Evolutionary conservation across 257 asterid genomes (phyloP).

Genomic region (Gentiana macrophylla): DNA sequence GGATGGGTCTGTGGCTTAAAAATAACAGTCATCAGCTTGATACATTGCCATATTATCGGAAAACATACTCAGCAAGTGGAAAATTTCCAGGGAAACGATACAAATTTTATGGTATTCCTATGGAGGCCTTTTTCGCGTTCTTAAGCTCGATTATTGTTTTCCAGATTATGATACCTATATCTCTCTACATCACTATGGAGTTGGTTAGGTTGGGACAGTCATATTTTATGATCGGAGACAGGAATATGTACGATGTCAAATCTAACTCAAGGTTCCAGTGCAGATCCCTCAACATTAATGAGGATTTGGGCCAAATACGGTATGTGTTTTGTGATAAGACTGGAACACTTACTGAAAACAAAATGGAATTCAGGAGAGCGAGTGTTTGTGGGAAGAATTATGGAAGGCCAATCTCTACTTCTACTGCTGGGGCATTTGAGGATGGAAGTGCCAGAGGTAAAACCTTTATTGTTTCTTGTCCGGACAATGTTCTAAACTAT

Average conservation of each 20-base stretch:
- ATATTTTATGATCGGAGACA: conserved; percentile 94
- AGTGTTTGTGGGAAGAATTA: conserved; percentile 76
- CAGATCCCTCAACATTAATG: conserved; percentile 97
- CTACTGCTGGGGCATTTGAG: conserved; percentile 21
- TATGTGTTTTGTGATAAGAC: conserved; percentile 93
- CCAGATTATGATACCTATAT: conserved; percentile 98
- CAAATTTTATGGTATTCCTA: conserved; percentile 79
- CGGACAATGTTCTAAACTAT: not conserved
- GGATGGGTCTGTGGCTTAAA: conserved; percentile 90
- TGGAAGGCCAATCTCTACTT: conserved; percentile 28
- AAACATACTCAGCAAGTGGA: conserved; percentile 42
- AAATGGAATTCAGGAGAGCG: conserved; percentile 92
- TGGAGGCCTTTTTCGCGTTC: conserved; percentile 93
- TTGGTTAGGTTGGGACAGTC: conserved; percentile 97
- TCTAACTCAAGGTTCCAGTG: conserved; percentile 91
- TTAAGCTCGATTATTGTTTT: conserved; percentile 92
- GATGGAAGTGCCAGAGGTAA: conserved; percentile 52
- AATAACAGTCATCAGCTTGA: conserved; percentile 58
- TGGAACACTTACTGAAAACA: conserved; percentile 93
- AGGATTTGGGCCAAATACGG: conserved; percentile 95
- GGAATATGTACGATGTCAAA: conserved; percentile 64
- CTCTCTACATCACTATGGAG: conserved; percentile 98
- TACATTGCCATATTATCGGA: conserved; percentile 82
- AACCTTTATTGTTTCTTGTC: conserved; percentile 9
- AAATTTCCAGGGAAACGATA: conserved; percentile 44